These are phyloP conservation scores for Hanseniaspora hatyaiensis DNA, from an alignment of 805 yeast species.

Conservation along the genomic window DNA sequence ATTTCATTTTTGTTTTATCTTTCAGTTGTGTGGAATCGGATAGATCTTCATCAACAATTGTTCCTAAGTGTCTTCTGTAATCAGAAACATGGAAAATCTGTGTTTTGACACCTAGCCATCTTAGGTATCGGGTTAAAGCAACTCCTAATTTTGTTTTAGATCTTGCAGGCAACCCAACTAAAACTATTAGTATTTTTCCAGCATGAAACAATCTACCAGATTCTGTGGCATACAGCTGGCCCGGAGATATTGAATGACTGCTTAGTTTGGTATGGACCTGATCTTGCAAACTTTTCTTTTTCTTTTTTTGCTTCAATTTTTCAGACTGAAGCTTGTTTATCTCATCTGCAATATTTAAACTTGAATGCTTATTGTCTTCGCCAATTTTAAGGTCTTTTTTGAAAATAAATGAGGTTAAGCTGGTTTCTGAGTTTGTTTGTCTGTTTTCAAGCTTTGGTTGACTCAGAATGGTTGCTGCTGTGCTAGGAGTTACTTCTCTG, in stretches of 20 bases:
- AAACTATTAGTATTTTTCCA: slow-evolving; percentile 76
- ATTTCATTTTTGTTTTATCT: neutral
- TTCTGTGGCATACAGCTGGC: slow-evolving; percentile 85
- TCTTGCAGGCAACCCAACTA: slow-evolving; percentile 90
- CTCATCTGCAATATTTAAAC: slow-evolving; percentile 7
- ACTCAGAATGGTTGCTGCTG: slow-evolving; percentile 14
- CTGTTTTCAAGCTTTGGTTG: neutral
- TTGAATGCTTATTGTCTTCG: neutral
- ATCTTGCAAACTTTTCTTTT: slow-evolving; percentile 27
- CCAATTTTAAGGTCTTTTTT: neutral
- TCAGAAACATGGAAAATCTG: slow-evolving; percentile 87
- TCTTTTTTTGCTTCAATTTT: neutral
- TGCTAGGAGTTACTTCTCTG: slow-evolving; percentile 4
- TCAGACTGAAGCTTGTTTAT: neutral
- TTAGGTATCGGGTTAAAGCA: slow-evolving; percentile 75
- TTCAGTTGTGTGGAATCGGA: no score
- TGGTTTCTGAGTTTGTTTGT: neutral
- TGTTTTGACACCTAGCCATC: slow-evolving; percentile 94
- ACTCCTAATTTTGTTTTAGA: slow-evolving; percentile 92
- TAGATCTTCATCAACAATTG: no score
- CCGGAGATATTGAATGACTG: slow-evolving; percentile 62
- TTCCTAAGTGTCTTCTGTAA: slow-evolving; percentile 50
- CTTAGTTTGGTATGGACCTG: slow-evolving; percentile 49
- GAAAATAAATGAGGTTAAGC: neutral
- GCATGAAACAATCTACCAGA: slow-evolving; percentile 91